A percentile compares a stretch with the other conserved stretches of the same genome.
These are phyloP conservation scores for Aureobasidium melanogenum DNA, from an alignment of 2,329 filamentous ascomycete species.

Conservation along the genomic window DNA sequence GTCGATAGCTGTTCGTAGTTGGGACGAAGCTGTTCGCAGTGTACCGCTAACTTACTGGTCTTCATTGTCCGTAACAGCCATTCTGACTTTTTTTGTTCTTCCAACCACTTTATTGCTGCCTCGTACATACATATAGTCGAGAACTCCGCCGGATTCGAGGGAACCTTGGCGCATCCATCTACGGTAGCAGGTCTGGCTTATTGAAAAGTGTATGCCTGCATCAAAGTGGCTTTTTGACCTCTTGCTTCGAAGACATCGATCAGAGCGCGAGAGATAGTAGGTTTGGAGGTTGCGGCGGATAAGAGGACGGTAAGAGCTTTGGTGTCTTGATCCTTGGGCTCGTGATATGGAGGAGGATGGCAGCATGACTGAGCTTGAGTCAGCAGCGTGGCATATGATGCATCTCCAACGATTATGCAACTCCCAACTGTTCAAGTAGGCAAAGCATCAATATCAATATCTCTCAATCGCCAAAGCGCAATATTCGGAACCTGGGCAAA, in stretches of 20 bases:
- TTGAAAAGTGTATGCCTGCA: conserved; percentile 37
- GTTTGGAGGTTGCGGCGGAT: conserved; percentile 14
- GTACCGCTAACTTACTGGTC: too few species aligned
- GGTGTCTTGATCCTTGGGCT: conserved; percentile 33
- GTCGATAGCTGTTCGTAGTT: too few species aligned
- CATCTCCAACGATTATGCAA: conserved; percentile 25
- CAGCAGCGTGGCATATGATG: conserved; percentile 22
- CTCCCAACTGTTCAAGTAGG: conserved; percentile 25
- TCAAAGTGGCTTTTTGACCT: conserved; percentile 31
- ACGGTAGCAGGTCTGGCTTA: conserved; percentile 32
- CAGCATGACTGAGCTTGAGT: conserved; percentile 25
- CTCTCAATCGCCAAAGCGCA: conserved; percentile 38
- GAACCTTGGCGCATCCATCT: conserved; percentile 24
- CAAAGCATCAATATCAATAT: conserved; percentile 35
- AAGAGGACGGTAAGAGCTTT: conserved; percentile 27
- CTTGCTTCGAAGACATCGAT: conserved; percentile 22
- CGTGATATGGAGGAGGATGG: too few species aligned
- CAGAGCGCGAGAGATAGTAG: conserved; percentile 19
- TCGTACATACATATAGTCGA: conserved; percentile 34
- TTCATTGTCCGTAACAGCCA: not conserved
- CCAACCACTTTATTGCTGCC: conserved; percentile 28
- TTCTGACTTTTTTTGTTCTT: not conserved
- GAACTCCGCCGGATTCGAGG: conserved; percentile 32
- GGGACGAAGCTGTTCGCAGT: not conserved
- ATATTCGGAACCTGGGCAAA: conserved; percentile 28